A percentile compares a stretch with the other conserved stretches of the same genome.
phyloP scores from a whole-genome alignment of 2,329 filamentous ascomycete genomes.

The Knoxdaviesia proteae region DNA sequence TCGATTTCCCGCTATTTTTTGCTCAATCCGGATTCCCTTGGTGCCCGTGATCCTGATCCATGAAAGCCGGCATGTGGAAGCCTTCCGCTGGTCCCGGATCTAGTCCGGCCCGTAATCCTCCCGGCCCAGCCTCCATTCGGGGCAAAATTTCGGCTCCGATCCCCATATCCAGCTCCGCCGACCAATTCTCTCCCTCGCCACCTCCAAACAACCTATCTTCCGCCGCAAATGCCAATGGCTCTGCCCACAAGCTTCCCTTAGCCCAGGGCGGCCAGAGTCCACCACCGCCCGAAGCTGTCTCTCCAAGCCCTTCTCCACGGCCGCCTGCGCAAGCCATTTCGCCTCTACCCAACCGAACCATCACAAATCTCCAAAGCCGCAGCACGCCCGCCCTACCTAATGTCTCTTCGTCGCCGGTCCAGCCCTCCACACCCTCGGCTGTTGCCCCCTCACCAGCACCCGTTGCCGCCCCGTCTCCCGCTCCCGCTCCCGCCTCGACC shows the following conservation, averaged over 20 bases:
- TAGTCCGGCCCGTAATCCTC: conserved; percentile 15
- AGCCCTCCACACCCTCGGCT: no score
- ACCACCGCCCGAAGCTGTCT: no score
- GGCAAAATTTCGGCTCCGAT: conserved; percentile 42
- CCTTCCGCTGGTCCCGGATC: conserved; percentile 18
- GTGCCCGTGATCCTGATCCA: conserved; percentile 5
- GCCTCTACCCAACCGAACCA: no score
- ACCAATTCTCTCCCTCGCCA: conserved; percentile 16
- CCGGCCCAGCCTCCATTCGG: conserved; percentile 21
- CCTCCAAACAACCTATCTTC: no score
- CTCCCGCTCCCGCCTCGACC: conserved; percentile 2
- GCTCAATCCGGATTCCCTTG: not conserved
- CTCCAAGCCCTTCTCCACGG: no score
- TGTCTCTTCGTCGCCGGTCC: no score
- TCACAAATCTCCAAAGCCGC: no score
- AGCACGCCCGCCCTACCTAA: no score
- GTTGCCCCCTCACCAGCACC: conserved; percentile 3
- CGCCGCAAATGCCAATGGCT: no score
- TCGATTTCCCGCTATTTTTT: not conserved
- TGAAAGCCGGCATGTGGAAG: conserved; percentile 25
- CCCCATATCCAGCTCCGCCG: conserved; percentile 24
- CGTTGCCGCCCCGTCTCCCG: not conserved
- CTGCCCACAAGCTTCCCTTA: no score
- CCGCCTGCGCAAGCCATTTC: no score
- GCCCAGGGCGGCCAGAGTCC: no score